Base-by-base conservation (phyloP, 78 protist genomes). In the Dictyostelium firmibasis region DNA sequence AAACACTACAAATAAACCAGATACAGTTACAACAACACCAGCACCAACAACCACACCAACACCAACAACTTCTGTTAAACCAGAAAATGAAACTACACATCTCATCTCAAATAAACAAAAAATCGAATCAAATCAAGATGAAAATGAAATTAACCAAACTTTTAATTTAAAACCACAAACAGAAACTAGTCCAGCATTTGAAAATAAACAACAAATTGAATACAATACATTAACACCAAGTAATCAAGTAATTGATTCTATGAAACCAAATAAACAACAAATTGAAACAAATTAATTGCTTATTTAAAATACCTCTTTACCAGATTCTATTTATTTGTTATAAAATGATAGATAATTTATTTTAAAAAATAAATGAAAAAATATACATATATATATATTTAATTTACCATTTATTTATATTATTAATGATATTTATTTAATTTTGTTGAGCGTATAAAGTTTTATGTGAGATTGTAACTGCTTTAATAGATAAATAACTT, bases 391-490 rank as follows among this genome's bases (percentile, higher is more conserved):
- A n/a, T n/a, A n/a, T n/a, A n/a, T n/a, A n/a, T n/a, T n/a, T n/a
- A n/a, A n/a, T n/a, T n/a, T n/a, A n/a, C n/a, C n/a, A n/a, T n/a
- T n/a, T n/a, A n/a, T n/a, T n/a, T n/a, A n/a, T n/a, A n/a, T n/a
- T n/a, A n/a, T n/a, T n/a, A n/a, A n/a, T n/a, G n/a, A n/a, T n/a
- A n/a, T n/a, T n/a, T n/a, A n/a, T n/a, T n/a, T n/a, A n/a, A n/a
- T n/a, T n/a, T 67, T 67, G 75, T 67, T 67, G 75, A 11, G 75
- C 75, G 27, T 67, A 27, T 67, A 67, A 67, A 27, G 75, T 67
- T 67, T 67, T 67, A 81, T 88, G 93, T 4, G 83, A 60, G 3
- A 88, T 23, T 11, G 82, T 35, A 10, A 88, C 81, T 25, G 93
- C 86, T 27, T 88, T 88, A 16, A 88, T 53, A 18, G 38, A 23